Percentiles rank a stretch among this genome's conserved stretches.
These are phyloP conservation scores for Maudiozyma barnettii DNA, from an alignment of 805 yeast species.

Conservation along the genomic window DNA sequence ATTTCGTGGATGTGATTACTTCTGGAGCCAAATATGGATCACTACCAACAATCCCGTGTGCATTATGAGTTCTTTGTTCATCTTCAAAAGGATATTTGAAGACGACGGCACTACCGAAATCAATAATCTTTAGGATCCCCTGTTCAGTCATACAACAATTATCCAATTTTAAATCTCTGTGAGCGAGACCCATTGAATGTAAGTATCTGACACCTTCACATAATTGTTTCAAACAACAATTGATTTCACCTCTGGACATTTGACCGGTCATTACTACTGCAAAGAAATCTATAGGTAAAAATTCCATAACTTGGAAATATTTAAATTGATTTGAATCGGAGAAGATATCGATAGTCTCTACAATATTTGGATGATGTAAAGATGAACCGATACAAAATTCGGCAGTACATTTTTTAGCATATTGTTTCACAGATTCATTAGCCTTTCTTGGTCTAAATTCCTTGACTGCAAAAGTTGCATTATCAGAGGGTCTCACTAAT, in stretches of 20 bases:
- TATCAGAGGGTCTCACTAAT: conserved; percentile 57
- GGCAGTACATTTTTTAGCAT: conserved; percentile 81
- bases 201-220: conserved; percentile 62
- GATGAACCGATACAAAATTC: conserved; percentile 82
- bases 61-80: conserved; percentile 36
- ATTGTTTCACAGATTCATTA: conserved; percentile 63
- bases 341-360: conserved; percentile 63
- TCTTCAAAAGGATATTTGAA: conserved; percentile 68
- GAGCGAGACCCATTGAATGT: conserved; percentile 73
- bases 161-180: conserved; percentile 73
- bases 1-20: conserved; percentile 41
- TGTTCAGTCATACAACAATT: conserved; percentile 69
- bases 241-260: conserved; percentile 73
- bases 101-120: conserved; percentile 78
- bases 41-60: conserved; percentile 75
- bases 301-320: conserved; percentile 77
- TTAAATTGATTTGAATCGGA: conserved; percentile 51
- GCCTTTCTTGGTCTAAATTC: conserved; percentile 67
- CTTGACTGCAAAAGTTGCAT: conserved; percentile 70
- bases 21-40: conserved; percentile 87
- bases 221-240: conserved; percentile 71
- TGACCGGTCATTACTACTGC: conserved; percentile 82
- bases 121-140: conserved; percentile 70
- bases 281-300: conserved; percentile 75
- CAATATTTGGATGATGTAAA: conserved; percentile 70